Evolutionary conservation across 768 basidiomycete species (phyloP), one percentile per base, ranked within the genome.

Genomic region (Trametes coccinea): DNA sequence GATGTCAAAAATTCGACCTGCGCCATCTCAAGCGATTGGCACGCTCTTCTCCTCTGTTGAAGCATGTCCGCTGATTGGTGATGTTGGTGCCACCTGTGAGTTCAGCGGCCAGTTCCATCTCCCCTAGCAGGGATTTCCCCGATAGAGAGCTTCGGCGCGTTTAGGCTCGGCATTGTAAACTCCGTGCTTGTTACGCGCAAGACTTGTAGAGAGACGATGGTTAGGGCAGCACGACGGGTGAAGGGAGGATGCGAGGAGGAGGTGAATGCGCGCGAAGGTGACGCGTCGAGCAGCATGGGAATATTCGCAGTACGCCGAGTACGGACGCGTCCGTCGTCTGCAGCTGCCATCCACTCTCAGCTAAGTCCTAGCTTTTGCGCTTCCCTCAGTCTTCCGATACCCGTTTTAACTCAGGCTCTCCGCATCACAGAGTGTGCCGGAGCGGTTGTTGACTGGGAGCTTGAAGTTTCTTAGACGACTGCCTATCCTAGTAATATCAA

Each of bases 141-240:
- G 86, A 77, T 92, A 93, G n/a, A 94, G 76, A 40, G 75, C 71
- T 71, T 93, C 92, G 4, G 92, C 88, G 53, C 84, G 80, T 58
- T 79, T 69, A 29, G 87, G 87, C 56, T 87, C 76, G 68, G 45
- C 68, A 69, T 69, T 4, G 34, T 10, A 37, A 37, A 11, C 6
- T 37, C 11, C 1, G 34, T 37, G 34, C 34, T 5, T 11, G 34
- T 37, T 1, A 22, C 22, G 22, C 22, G 22, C 22, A 22, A 22
- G 22, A 1, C 22, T 22, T 22, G 22, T 22, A 0, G 22, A 22
- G 34, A 37, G 34, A 37, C 34, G 2, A 11, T 6, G 6, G 34
- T 37, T 37, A 2, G 34, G 34, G 5, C 5, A 11, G 2, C 2
- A 11, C 6, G 34, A 37, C 11, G 34, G 6, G 5, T 37, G 34